Evolutionary conservation across 495 filamentous ascomycete species (phyloP), one percentile per base, ranked within the genome.

Genomic region (Penicillium maclennaniae): DNA sequence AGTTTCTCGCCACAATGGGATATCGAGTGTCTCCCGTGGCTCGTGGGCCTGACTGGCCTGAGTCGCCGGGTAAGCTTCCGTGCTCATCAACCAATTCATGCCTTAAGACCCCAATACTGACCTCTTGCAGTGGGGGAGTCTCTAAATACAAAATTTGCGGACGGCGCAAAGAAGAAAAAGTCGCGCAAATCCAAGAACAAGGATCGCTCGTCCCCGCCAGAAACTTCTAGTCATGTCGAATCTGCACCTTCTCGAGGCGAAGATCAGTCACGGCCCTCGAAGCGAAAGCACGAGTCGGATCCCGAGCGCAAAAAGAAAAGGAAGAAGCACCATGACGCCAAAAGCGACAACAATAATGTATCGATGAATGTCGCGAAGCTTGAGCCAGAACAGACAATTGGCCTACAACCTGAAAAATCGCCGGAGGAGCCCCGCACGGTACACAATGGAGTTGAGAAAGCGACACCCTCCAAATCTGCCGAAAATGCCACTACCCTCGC

Each of bases 231-330:
- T 43, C 46, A 41, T 8, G 6, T 25, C 7, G 37, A 9, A n/a
- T 16, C 41, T 7, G 47, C 60, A 20, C 41, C 27, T 15, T 15
- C 19, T 44, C 43, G 12, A 47, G 40, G 46, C 12, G 40, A 49
- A 12, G 45, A 56, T 7, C 10, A 41, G 15, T 20, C 54, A 9
- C 47, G 49, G 1, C 25, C 54, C 26, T 45, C 49, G 39, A 66
- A 66, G 48, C 61, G 63, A 17, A 64, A 66, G 49, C 61, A 61
- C 20, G 45, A 47, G 9, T 45, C 48, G 16, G 60, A 63, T 16
- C 26, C 51, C 2, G 41, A 41, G 41, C 37, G 45, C 10, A 63
- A 58, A 38, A 54, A 55, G 19, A 57, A 58, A 34, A 58, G 49
- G 14, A 64, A 51, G 26, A 49, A 53, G 49, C 47, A 49, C 15